Conservation (phyloP, 2,329 filamentous ascomycete species). For the Zymoseptoria crescenta region DNA sequence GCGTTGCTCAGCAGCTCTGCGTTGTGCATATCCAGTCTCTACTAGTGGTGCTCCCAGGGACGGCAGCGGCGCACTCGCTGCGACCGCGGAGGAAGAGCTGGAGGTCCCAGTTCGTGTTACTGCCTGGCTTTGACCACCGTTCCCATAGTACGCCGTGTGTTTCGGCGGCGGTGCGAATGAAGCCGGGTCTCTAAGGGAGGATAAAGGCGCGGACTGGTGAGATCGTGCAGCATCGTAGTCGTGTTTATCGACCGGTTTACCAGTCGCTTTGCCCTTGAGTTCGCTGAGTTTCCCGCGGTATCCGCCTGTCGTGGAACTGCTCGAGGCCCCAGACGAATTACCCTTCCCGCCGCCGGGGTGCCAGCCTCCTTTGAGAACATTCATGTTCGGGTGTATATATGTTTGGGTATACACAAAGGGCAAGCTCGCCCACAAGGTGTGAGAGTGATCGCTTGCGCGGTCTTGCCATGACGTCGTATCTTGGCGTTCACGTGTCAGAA, state of each 20-base stretch:
- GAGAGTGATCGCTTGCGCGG: background rate
- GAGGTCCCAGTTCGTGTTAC: constrained; percentile 6
- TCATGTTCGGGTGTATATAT: constrained; percentile 10
- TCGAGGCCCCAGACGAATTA: constrained; percentile 15
- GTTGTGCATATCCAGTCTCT: constrained; percentile 21
- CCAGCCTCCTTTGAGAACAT: constrained; percentile 41
- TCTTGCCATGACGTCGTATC: background rate
- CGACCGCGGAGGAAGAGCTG: background rate
- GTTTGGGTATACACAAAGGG: background rate
- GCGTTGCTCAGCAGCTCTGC: constrained; percentile 23
- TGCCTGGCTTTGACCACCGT: constrained; percentile 33
- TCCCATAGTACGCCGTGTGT: constrained; percentile 46
- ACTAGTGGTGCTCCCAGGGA: constrained; percentile 38
- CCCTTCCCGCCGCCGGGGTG: constrained; percentile 35
- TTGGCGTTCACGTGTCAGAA: background rate
- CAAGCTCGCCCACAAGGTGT: background rate
- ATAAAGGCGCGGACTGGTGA: constrained; percentile 56
- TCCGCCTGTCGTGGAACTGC: constrained; percentile 51
- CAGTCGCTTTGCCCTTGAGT: constrained; percentile 38
- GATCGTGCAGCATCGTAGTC: constrained; percentile 37
- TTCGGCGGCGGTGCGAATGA: constrained; percentile 77
- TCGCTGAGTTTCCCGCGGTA: constrained; percentile 20
- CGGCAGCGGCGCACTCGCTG: constrained; percentile 5
- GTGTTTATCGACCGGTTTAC: constrained; percentile 32
- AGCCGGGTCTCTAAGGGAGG: constrained; percentile 60